A percentile compares a stretch with the other conserved stretches of the same genome.
These are phyloP conservation scores for Ramichloridium luteum DNA, from an alignment of 2,329 filamentous ascomycete genomes.

Conservation along the genomic window DNA sequence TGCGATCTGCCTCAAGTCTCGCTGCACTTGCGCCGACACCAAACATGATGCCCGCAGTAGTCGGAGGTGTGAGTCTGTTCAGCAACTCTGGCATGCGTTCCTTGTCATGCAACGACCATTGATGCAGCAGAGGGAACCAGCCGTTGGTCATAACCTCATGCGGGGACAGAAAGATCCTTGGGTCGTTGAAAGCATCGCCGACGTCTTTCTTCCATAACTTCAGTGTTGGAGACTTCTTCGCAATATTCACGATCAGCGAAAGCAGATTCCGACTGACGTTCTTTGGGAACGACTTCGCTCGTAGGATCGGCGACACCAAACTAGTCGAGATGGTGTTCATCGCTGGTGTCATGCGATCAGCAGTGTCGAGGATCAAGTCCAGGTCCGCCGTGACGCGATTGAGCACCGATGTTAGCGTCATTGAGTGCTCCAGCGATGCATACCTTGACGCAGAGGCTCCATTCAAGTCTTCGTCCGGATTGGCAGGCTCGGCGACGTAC, in stretches of 20 bases:
- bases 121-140: slow-evolving; percentile 74
- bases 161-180: slow-evolving; percentile 66
- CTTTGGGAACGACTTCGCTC: slow-evolving; percentile 75
- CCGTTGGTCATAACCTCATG: slow-evolving; percentile 53
- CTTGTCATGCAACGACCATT: slow-evolving; percentile 79
- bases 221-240: slow-evolving; percentile 64
- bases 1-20: slow-evolving; percentile 85
- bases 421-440: slow-evolving; percentile 42
- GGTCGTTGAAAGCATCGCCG: slow-evolving; percentile 80
- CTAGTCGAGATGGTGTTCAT: slow-evolving; percentile 71
- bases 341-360: slow-evolving; percentile 68
- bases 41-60: slow-evolving; percentile 92
- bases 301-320: slow-evolving; percentile 68
- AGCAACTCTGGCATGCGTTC: slow-evolving; percentile 75
- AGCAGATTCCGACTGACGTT: slow-evolving; percentile 64
- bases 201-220: slow-evolving; percentile 92
- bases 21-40: slow-evolving; percentile 94
- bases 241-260: slow-evolving; percentile 62
- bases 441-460: slow-evolving; percentile 19
- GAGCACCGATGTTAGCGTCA: slow-evolving; percentile 67
- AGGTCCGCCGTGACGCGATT: slow-evolving; percentile 68
- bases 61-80: slow-evolving; percentile 65
- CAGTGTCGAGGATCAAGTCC: slow-evolving; percentile 70
- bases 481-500: slow-evolving; percentile 10
- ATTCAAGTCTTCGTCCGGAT: slow-evolving; percentile 16